A percentile compares a stretch with the other conserved stretches of the same genome.
Evolutionary conservation across 345 rosid genomes (phyloP).

Genomic region (Geranium brycei): DNA sequence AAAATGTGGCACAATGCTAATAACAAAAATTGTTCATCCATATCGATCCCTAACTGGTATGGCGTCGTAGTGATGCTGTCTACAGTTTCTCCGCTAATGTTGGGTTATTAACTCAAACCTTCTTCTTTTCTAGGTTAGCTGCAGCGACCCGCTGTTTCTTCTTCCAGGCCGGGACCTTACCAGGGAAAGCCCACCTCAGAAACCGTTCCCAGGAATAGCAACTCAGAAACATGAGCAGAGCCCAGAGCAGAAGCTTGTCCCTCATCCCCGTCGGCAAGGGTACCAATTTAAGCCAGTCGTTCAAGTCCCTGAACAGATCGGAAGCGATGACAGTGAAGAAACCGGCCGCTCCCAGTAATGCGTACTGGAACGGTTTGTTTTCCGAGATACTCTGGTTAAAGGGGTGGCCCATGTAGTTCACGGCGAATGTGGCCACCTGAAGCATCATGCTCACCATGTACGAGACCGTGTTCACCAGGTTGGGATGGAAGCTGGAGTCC

Average conservation of each 20-base stretch:
- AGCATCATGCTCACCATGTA: constrained; percentile 99
- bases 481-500: constrained; percentile 83
- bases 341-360: constrained; percentile 55
- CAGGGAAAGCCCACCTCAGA: constrained; percentile 76
- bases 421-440: constrained; percentile 94
- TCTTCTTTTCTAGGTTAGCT: constrained; percentile 59
- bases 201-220: constrained; percentile 79
- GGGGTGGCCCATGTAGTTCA: constrained; percentile 97
- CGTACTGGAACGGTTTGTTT: constrained; percentile 80
- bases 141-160: constrained; percentile 42
- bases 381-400: constrained; percentile 86
- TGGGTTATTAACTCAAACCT: constrained; percentile 15
- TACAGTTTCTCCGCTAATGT: background rate
- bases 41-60: too few relatives aligned
- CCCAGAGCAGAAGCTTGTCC: constrained; percentile 76
- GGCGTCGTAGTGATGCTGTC: background rate
- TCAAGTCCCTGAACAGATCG: constrained; percentile 68
- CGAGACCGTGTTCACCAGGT: constrained; percentile 89
- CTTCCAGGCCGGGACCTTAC: constrained; percentile 71
- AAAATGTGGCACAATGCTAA: too few relatives aligned
- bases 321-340: constrained; percentile 74
- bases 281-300: constrained; percentile 82
- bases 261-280: constrained; percentile 72
- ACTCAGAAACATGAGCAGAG: constrained; percentile 50
- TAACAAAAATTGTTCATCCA: too few relatives aligned